Conservation (phyloP, 2,329 filamentous ascomycete genomes). For the Sphaerulina vaccinii region DNA sequence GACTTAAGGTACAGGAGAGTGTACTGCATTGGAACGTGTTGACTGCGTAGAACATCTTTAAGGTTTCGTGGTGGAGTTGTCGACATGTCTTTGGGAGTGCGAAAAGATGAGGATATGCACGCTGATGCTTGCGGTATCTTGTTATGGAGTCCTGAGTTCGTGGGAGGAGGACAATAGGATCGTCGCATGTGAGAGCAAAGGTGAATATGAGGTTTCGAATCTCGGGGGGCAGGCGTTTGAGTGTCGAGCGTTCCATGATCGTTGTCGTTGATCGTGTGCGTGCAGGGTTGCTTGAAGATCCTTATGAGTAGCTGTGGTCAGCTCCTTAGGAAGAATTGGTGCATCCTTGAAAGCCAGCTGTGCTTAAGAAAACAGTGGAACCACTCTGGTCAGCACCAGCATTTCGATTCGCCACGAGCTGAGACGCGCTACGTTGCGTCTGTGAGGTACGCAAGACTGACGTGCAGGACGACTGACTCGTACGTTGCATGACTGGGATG, state of each 20-base stretch:
- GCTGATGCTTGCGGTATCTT: neutral
- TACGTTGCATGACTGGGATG: neutral
- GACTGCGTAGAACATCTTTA: neutral
- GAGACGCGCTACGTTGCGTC: constrained; percentile 8
- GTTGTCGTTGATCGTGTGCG: neutral
- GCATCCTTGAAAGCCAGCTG: neutral
- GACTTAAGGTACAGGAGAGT: neutral
- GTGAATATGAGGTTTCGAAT: neutral
- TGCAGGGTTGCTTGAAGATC: neutral
- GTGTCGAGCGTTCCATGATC: neutral
- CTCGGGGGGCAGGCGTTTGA: neutral
- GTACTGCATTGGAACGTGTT: neutral
- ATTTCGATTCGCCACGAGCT: neutral
- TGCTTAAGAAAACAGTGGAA: no score
- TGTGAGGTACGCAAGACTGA: constrained; percentile 6
- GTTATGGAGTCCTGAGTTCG: neutral
- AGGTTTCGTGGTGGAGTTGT: neutral
- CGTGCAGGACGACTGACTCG: neutral
- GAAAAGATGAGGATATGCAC: neutral
- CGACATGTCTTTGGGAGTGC: neutral
- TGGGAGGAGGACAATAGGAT: neutral
- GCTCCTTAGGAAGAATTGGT: neutral
- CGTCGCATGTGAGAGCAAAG: neutral
- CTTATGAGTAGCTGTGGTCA: neutral
- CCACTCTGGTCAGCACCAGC: no score